phyloP scores from a whole-genome alignment of 148 eudicot species.

The Vaccinium macrocarpon region DNA sequence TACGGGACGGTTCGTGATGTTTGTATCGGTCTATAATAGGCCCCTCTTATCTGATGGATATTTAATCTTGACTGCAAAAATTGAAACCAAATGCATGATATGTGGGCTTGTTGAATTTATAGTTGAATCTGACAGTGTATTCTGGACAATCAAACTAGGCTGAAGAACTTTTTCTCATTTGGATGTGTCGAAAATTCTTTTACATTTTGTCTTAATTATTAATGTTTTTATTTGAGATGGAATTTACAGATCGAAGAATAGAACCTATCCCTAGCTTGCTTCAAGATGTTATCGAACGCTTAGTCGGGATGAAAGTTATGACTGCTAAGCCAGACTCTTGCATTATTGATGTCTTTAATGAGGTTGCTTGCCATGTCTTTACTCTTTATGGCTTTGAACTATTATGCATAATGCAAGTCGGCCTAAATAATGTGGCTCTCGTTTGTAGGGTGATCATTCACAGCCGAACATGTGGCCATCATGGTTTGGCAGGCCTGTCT shows the following conservation, averaged over 20 bases:
- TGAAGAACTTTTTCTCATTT: not conserved
- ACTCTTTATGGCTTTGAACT: not conserved
- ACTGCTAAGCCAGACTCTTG: conserved; percentile 54
- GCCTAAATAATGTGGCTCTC: conserved; percentile 16
- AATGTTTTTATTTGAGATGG: conserved; percentile 20
- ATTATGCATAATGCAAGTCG: not conserved
- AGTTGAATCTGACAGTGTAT: not conserved
- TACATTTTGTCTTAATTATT: conserved; percentile 1
- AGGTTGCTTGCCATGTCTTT: conserved; percentile 35
- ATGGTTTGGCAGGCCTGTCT: conserved; percentile 57
- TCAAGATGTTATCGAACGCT: conserved; percentile 44
- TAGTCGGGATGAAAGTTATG: conserved; percentile 39
- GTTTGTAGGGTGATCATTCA: conserved; percentile 55
- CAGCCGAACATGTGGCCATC: conserved; percentile 57
- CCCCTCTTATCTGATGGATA: not conserved
- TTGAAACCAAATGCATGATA: not conserved
- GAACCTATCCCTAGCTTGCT: conserved; percentile 56
- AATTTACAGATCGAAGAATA: conserved; percentile 40
- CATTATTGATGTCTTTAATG: conserved; percentile 56
- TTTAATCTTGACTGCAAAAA: not conserved
- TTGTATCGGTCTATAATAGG: no score
- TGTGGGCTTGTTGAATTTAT: not conserved
- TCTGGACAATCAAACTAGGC: not conserved
- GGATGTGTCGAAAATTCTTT: not conserved
- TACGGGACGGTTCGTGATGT: no score